These are phyloP conservation scores for Sesbania bispinosa DNA, from an alignment of 306 rosid species.

Conservation along the genomic window DNA sequence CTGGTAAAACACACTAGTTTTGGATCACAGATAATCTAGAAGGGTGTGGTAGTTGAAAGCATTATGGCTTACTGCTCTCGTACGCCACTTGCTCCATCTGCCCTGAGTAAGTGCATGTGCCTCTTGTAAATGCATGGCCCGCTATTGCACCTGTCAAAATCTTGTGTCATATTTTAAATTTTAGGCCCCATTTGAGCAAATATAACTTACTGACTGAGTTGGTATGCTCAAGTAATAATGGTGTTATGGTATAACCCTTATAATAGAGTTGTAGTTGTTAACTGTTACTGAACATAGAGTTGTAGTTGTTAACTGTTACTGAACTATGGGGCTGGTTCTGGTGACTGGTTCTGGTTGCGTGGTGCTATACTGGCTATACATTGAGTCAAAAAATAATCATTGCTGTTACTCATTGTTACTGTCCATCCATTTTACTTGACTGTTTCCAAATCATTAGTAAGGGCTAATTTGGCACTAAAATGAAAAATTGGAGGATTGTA, in stretches of 20 bases:
- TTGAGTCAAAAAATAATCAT: background rate
- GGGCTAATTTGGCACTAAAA: background rate
- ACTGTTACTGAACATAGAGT: no score
- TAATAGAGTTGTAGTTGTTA: no score
- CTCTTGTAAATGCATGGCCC: conserved; percentile 41
- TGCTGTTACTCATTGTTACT: background rate
- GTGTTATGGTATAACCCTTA: background rate
- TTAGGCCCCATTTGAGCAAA: conserved; percentile 21
- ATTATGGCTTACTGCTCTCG: conserved; percentile 27
- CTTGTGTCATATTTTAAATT: conserved; percentile 23
- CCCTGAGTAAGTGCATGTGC: conserved; percentile 43
- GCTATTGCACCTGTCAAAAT: conserved; percentile 26
- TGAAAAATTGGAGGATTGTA: conserved; percentile 1
- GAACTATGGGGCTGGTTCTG: conserved; percentile 18
- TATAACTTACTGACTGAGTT: conserved; percentile 21
- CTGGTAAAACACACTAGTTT: conserved; percentile 2
- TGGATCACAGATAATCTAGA: conserved; percentile 10
- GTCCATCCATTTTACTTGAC: background rate
- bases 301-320: conserved; percentile 14
- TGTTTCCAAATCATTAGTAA: conserved; percentile 15
- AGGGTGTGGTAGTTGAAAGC: conserved; percentile 38
- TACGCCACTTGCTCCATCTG: conserved; percentile 30
- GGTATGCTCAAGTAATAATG: background rate
- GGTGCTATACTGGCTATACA: conserved; percentile 9
- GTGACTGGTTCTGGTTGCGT: no score